Percentiles rank a stretch among this genome's conserved stretches.
These are phyloP conservation scores for Haemoproteus tartakovskyi DNA, from an alignment of 169 alveolate genomes.

Conservation along the genomic window DNA sequence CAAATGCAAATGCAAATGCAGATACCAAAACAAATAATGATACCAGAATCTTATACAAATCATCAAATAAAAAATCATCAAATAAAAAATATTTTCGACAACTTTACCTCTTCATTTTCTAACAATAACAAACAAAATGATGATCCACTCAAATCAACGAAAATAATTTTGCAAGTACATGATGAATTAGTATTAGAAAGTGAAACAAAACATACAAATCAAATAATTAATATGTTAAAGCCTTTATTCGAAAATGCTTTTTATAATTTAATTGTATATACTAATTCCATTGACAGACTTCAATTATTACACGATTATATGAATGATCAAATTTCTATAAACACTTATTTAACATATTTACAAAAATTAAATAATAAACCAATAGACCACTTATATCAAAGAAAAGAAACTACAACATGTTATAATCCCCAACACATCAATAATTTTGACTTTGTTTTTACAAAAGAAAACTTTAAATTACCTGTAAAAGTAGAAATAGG, in stretches of 20 bases:
- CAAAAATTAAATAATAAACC: slow-evolving; percentile 4
- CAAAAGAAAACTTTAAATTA: slow-evolving; percentile 12
- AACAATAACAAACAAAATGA: neutral
- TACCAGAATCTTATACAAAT: neutral
- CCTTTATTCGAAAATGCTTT: slow-evolving; percentile 64
- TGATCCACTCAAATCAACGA: slow-evolving; percentile 15
- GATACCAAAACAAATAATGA: too few species aligned
- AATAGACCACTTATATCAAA: neutral
- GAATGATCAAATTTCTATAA: slow-evolving; percentile 51
- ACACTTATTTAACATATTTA: slow-evolving; percentile 32
- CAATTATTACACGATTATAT: slow-evolving; percentile 25
- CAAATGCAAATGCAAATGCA: too few species aligned
- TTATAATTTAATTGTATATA: slow-evolving; percentile 51
- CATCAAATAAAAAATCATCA: neutral
- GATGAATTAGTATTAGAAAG: slow-evolving; percentile 73
- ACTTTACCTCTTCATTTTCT: too few species aligned
- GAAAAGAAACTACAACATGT: neutral
- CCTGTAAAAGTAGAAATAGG: slow-evolving; percentile 59
- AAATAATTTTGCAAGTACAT: slow-evolving; percentile 72
- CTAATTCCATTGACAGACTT: slow-evolving; percentile 37
- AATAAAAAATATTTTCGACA: slow-evolving; percentile 31
- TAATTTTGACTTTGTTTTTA: neutral
- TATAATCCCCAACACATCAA: neutral
- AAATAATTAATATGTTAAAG: slow-evolving; percentile 16
- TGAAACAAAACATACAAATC: slow-evolving; percentile 4